These are phyloP conservation scores for Cichorium intybus DNA, from an alignment of 140 eudicot genomes.

Conservation along the genomic window DNA sequence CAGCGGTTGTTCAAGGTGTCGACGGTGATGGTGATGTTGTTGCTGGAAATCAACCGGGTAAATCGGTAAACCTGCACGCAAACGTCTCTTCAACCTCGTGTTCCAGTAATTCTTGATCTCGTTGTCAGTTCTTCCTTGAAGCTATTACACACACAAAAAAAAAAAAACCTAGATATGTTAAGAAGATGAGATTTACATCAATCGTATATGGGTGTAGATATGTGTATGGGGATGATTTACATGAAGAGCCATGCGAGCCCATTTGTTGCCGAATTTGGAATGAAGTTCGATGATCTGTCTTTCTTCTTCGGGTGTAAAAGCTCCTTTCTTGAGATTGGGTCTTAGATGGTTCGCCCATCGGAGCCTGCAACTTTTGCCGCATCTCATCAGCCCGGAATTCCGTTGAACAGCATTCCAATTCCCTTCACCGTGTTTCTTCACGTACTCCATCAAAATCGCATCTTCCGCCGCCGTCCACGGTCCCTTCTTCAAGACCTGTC, in stretches of 20 bases:
- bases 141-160: conserved; percentile 31
- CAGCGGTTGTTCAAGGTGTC: conserved; percentile 27
- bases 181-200: not conserved
- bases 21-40: conserved; percentile 18
- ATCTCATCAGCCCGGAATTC: conserved; percentile 70
- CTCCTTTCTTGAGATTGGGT: conserved; percentile 78
- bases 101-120: conserved; percentile 93
- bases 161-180: not conserved
- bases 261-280: conserved; percentile 75
- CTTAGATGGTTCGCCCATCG: conserved; percentile 93
- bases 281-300: conserved; percentile 73
- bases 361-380: conserved; percentile 89
- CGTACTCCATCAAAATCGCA: conserved; percentile 61
- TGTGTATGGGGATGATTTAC: conserved; percentile 18
- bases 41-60: conserved; percentile 58
- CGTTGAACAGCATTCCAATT: conserved; percentile 85
- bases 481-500: conserved; percentile 57
- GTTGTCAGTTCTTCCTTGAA: conserved; percentile 88
- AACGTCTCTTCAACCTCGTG: conserved; percentile 71
- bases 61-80: conserved; percentile 68
- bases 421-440: conserved; percentile 76
- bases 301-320: conserved; percentile 71
- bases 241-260: conserved; percentile 97
- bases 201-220: not conserved
- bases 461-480: conserved; percentile 89